phyloP scores from a whole-genome alignment of 768 basidiomycete genomes.

The Mycena vitilis region DNA sequence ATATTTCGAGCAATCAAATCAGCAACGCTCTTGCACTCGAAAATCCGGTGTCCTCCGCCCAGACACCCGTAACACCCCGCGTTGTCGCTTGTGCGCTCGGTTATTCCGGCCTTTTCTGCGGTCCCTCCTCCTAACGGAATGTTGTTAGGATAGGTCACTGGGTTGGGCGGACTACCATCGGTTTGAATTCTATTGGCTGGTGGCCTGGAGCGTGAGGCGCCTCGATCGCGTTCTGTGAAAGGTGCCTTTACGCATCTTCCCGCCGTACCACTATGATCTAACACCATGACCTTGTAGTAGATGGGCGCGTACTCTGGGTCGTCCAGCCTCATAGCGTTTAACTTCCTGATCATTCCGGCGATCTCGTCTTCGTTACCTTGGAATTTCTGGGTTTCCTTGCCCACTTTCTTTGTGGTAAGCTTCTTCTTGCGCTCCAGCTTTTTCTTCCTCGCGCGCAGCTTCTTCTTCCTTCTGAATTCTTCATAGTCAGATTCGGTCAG shows the following conservation, averaged over 20 bases:
- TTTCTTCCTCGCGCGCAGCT: neutral
- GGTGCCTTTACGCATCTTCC: slow-evolving; percentile 7
- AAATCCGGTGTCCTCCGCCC: neutral
- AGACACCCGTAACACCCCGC: neutral
- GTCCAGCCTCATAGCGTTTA: slow-evolving; percentile 12
- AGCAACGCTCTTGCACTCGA: neutral
- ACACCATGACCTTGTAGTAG: slow-evolving; percentile 24
- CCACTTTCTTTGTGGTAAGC: neutral
- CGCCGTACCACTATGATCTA: slow-evolving; percentile 5
- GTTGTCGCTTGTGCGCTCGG: neutral
- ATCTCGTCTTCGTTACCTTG: slow-evolving; percentile 12
- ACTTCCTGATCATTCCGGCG: neutral
- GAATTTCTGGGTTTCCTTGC: neutral
- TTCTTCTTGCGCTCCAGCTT: neutral
- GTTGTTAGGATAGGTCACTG: neutral
- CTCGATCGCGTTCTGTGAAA: neutral
- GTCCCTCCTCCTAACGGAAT: neutral
- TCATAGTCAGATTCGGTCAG: neutral
- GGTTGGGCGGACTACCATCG: neutral
- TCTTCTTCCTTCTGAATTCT: neutral
- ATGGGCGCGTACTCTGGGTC: slow-evolving; percentile 28
- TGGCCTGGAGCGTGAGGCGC: neutral
- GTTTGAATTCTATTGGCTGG: too few species aligned
- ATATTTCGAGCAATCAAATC: neutral
- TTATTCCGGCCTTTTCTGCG: neutral